These are phyloP conservation scores for Penicillium sumatraense DNA, from an alignment of 2,329 filamentous ascomycete species.

Conservation along the genomic window DNA sequence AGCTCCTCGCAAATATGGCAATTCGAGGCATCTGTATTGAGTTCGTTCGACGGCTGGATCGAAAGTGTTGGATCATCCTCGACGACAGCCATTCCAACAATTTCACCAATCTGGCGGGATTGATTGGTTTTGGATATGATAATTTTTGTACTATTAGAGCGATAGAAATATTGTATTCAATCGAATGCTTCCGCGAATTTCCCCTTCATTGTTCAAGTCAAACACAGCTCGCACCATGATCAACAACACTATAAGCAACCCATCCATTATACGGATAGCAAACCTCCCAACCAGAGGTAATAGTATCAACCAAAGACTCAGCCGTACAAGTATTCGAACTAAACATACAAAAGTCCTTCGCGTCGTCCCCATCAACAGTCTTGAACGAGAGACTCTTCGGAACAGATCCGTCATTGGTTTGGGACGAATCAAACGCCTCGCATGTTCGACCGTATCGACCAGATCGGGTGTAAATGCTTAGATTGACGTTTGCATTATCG, in stretches of 20 bases:
- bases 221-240: constrained; percentile 18
- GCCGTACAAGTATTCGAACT: constrained; percentile 15
- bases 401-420: constrained; percentile 1
- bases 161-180: too few relatives aligned
- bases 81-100: too few relatives aligned
- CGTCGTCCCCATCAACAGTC: constrained; percentile 22
- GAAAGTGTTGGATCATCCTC: too few relatives aligned
- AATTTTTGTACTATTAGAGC: too few relatives aligned
- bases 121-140: too few relatives aligned
- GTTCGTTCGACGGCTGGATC: too few relatives aligned
- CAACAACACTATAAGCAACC: constrained; percentile 23
- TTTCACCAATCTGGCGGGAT: too few relatives aligned
- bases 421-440: constrained; percentile 7
- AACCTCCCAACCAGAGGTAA: constrained; percentile 30
- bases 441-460: constrained; percentile 15
- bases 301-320: constrained; percentile 9
- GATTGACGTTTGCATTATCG: constrained; percentile 20
- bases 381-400: constrained; percentile 34
- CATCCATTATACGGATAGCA: constrained; percentile 30
- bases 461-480: constrained; percentile 24
- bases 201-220: constrained; percentile 1
- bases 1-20: too few relatives aligned
- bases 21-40: too few relatives aligned
- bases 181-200: too few relatives aligned
- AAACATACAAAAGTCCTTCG: constrained; percentile 27